phyloP scores from a whole-genome alignment of 345 rosid species.

The Melaleuca quinquenervia region DNA sequence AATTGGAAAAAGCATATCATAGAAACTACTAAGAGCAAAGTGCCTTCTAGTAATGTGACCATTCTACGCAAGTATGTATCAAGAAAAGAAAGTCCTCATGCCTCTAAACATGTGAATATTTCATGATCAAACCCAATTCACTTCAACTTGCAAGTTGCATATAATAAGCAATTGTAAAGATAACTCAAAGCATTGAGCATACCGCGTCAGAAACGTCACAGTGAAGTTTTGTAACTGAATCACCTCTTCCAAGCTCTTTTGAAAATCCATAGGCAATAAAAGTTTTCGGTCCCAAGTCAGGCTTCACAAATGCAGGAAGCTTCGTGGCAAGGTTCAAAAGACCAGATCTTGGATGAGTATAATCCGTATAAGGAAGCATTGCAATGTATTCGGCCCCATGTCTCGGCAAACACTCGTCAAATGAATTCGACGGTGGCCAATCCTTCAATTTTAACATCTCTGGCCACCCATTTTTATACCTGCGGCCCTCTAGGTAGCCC shows the following conservation, averaged over 20 bases:
- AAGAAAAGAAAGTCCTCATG: neutral
- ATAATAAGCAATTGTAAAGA: neutral
- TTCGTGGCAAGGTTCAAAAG: slow-evolving; percentile 36
- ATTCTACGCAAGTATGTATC: neutral
- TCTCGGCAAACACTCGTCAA: slow-evolving; percentile 46
- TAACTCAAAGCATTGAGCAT: neutral
- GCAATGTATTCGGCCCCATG: slow-evolving; percentile 45
- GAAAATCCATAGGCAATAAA: slow-evolving; percentile 43
- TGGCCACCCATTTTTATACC: slow-evolving; percentile 33
- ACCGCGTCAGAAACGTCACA: slow-evolving; percentile 58
- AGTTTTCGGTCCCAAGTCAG: slow-evolving; percentile 61
- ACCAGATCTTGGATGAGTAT: slow-evolving; percentile 42
- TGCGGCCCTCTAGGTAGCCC: slow-evolving; percentile 42
- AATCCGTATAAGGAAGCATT: slow-evolving; percentile 37
- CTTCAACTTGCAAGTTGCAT: neutral
- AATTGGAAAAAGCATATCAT: neutral
- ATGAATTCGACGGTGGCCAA: slow-evolving; percentile 49
- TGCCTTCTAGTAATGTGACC: neutral
- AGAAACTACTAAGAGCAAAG: neutral
- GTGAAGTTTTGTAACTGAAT: slow-evolving; percentile 48
- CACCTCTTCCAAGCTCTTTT: slow-evolving; percentile 48
- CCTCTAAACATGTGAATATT: neutral
- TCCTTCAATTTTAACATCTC: slow-evolving; percentile 49
- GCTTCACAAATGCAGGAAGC: slow-evolving; percentile 40
- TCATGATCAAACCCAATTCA: neutral